phyloP scores from a whole-genome alignment of 164 flowering plant genomes.

The Vitis rotundifolia region DNA sequence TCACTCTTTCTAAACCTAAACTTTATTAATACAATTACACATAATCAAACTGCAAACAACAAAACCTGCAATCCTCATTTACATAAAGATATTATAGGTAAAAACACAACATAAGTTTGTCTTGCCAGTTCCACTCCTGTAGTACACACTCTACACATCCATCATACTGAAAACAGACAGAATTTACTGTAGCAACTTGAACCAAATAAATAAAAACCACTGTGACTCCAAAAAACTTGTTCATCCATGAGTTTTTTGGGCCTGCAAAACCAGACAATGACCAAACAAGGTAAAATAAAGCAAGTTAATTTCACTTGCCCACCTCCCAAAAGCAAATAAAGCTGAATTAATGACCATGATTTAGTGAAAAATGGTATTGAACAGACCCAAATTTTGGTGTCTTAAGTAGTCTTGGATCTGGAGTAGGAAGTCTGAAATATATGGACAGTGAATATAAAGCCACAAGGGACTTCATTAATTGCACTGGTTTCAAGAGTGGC shows the following conservation, averaged over 20 bases:
- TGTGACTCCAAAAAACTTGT: not conserved
- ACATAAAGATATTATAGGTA: not conserved
- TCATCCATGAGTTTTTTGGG: slow-evolving; percentile 23
- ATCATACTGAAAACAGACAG: not conserved
- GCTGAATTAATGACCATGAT: not conserved
- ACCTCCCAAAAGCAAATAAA: not conserved
- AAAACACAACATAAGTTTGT: not conserved
- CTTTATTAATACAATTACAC: not conserved
- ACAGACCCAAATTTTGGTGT: too few relatives aligned
- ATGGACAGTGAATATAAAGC: too few relatives aligned
- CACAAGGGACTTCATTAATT: too few relatives aligned
- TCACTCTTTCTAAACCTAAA: not conserved
- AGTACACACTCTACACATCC: not conserved
- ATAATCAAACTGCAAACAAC: slow-evolving; percentile 1
- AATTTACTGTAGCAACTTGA: not conserved
- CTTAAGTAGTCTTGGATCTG: too few relatives aligned
- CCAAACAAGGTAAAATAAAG: not conserved
- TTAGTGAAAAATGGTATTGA: too few relatives aligned
- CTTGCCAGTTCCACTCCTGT: not conserved
- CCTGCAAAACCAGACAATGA: slow-evolving; percentile 16
- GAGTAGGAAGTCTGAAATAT: too few relatives aligned
- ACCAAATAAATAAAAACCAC: not conserved
- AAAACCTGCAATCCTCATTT: not conserved
- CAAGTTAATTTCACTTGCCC: too few relatives aligned
- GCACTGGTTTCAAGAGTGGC: too few relatives aligned